These are phyloP conservation scores for Cyclotella kingstonii DNA, from an alignment of 108 stramenopile species.

Conservation along the genomic window DNA sequence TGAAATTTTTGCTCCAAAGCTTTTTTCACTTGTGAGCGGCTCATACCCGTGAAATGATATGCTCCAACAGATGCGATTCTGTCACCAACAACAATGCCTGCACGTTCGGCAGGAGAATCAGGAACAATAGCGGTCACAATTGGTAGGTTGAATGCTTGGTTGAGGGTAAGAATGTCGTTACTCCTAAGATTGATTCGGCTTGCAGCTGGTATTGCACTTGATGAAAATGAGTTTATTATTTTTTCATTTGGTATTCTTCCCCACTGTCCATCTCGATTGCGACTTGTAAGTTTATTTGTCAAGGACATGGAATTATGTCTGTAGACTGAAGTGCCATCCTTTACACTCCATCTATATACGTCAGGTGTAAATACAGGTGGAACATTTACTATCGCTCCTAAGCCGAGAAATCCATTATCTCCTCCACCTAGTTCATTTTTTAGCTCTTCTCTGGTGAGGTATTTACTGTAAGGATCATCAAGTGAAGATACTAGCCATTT, in stretches of 20 bases:
- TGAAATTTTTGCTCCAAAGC: conserved; percentile 28
- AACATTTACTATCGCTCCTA: conserved; percentile 65
- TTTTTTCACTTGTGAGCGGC: conserved; percentile 34
- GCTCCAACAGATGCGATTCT: conserved; percentile 73
- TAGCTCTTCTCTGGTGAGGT: conserved; percentile 76
- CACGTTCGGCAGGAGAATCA: conserved; percentile 77
- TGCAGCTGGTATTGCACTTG: background rate
- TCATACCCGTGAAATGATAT: conserved; percentile 59
- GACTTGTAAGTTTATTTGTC: conserved; percentile 19
- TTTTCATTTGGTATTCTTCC: conserved; percentile 2
- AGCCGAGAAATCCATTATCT: conserved; percentile 67
- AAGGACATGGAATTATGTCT: background rate
- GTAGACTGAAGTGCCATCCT: conserved; percentile 4
- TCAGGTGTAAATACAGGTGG: conserved; percentile 16
- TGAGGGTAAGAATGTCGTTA: conserved; percentile 19
- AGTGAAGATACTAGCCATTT: conserved; percentile 62
- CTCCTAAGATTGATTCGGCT: background rate
- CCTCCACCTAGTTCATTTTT: conserved; percentile 45
- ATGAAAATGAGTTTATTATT: background rate
- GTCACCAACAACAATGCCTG: conserved; percentile 82
- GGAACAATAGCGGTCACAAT: conserved; percentile 73
- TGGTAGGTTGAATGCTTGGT: conserved; percentile 56
- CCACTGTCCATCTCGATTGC: conserved; percentile 18
- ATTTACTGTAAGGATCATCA: conserved; percentile 75
- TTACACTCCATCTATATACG: background rate